phyloP scores from a whole-genome alignment of 1,284 basidiomycete species.

The Sanguinoderma infundibulare region DNA sequence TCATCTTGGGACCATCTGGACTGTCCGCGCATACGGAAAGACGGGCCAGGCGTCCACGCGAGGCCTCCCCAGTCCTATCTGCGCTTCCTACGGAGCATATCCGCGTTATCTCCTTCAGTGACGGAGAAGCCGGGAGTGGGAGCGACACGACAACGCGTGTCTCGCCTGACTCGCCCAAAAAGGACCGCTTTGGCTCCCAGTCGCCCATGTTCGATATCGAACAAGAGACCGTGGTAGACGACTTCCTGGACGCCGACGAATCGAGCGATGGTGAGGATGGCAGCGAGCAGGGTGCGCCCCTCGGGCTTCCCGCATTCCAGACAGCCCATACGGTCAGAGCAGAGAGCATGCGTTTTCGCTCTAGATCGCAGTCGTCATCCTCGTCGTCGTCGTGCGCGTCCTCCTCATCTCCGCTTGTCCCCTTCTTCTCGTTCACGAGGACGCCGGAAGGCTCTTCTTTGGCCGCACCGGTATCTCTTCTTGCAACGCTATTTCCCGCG shows the following conservation, averaged over 20 bases:
- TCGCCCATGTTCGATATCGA: slow-evolving; percentile 23
- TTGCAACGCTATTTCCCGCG: slow-evolving; percentile 68
- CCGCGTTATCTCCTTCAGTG: slow-evolving; percentile 16
- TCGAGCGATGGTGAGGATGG: slow-evolving; percentile 26
- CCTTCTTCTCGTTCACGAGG: slow-evolving; percentile 79
- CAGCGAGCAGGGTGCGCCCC: slow-evolving; percentile 8
- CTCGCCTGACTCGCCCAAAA: slow-evolving; percentile 32
- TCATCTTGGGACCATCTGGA: slow-evolving; percentile 46
- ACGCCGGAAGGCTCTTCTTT: slow-evolving; percentile 76
- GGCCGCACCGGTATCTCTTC: slow-evolving; percentile 63
- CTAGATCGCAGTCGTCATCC: slow-evolving; percentile 21
- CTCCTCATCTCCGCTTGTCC: slow-evolving; percentile 40
- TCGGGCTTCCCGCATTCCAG: slow-evolving; percentile 17
- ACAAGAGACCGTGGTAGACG: slow-evolving; percentile 10
- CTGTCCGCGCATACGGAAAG: slow-evolving; percentile 1
- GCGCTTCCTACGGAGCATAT: slow-evolving; percentile 17
- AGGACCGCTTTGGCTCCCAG: slow-evolving; percentile 23
- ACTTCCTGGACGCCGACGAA: slow-evolving; percentile 11
- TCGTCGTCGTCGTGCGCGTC: slow-evolving; percentile 23
- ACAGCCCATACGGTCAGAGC: slow-evolving; percentile 4
- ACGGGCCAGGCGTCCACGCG: neutral
- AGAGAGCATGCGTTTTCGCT: slow-evolving; percentile 1
- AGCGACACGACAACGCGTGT: slow-evolving; percentile 35
- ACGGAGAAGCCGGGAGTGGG: slow-evolving; percentile 29
- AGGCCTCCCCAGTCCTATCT: slow-evolving; percentile 6